Evolutionary conservation across 1,139 yeast species (phyloP).

Genomic region (Geotrichum histeridarum): DNA sequence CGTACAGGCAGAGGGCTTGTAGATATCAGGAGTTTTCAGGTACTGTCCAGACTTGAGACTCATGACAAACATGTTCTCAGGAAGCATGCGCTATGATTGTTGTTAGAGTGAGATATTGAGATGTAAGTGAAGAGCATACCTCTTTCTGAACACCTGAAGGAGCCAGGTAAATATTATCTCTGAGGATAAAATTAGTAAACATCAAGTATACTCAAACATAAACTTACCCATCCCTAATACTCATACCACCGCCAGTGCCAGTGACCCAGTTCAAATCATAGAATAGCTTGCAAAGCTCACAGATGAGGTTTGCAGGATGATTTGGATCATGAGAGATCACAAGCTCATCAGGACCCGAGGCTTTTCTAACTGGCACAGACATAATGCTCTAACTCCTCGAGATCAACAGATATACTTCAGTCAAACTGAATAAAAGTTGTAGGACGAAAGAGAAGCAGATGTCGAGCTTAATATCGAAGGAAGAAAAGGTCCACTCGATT

Average conservation of each 20-base stretch:
- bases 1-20: constrained; percentile 89
- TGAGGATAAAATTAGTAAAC: constrained; percentile 6
- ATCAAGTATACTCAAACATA: not conserved
- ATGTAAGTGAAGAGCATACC: constrained; percentile 23
- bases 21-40: constrained; percentile 55
- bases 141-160: constrained; percentile 97
- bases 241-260: constrained; percentile 95
- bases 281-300: constrained; percentile 72
- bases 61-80: constrained; percentile 78
- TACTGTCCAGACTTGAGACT: constrained; percentile 52
- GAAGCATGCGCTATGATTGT: constrained; percentile 52
- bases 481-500: no score
- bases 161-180: constrained; percentile 62
- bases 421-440: not conserved
- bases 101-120: not conserved
- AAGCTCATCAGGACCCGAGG: constrained; percentile 33
- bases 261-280: constrained; percentile 87
- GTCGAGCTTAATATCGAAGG: no score
- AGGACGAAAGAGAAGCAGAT: not conserved
- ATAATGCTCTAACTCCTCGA: not conserved
- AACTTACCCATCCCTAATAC: constrained; percentile 56
- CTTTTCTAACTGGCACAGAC: constrained; percentile 12
- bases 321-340: constrained; percentile 49
- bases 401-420: not conserved
- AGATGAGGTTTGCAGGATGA: constrained; percentile 83